Evolutionary conservation across 2,329 filamentous ascomycete genomes (phyloP), one percentile per base, ranked within the genome.

Genomic region (Alternaria solani): DNA sequence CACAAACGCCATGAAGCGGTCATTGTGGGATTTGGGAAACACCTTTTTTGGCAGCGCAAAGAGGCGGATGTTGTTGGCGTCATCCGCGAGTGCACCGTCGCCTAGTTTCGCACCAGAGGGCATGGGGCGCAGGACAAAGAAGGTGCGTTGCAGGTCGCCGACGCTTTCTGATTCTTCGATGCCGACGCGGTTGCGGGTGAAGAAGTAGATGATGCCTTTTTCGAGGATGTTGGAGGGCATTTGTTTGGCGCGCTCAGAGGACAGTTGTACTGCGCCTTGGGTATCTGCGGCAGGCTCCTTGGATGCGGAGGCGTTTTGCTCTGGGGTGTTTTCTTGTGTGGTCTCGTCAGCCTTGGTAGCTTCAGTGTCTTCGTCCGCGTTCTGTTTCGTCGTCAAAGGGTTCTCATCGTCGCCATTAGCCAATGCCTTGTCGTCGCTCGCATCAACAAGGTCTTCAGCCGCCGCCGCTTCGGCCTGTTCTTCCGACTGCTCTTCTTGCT

Each of bases 201-300:
- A 96, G 84, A 96, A 96, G 82, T 96, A 96, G 67, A 97, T 89
- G 68, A 95, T 86, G 4, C 93, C 93, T 72, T 95, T 96, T 73
- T 97, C 93, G 2, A 96, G 83, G 25, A 96, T 88, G 60, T 82
- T 88, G 6, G 85, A 86, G 1, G 87, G 82, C 39, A 85, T 77
- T 2, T 81, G 78, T 44, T 84, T 77, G 68, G 84, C 83, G 42
- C 86, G 82, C 51, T 84, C 74, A 18, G 82, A 76, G 2, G 85
- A 83, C 51, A 84, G 79, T 59, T 82, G 79, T 5, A 88, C 76
- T 2, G 85, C 56, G 42, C 68, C 59, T 42, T 67, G 61, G 49
- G 56, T 71, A 23, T 80, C 66, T 59, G 20, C 72, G 64, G 46
- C 39, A 62, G 28, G 57, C 68, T 60, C 66, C 26, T 74, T 68